Evolutionary conservation across 1,284 basidiomycete genomes (phyloP), one percentile per base, ranked within the genome.

Genomic region (Pseudozyma flocculosa): DNA sequence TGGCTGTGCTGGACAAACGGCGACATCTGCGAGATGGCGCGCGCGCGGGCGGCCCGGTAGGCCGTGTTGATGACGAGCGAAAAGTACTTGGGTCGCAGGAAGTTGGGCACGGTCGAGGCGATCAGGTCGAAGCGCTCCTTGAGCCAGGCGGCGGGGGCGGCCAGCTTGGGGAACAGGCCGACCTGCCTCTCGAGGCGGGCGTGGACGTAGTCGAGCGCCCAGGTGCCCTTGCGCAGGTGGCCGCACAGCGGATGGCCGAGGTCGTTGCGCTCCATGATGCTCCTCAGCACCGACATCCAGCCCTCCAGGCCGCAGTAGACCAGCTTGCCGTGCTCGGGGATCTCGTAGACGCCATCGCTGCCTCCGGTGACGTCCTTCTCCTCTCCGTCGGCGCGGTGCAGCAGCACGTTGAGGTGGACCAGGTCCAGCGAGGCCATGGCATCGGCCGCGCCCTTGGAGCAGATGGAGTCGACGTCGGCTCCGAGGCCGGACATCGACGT

Each of bases 101-200:
- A 74, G 21, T 69, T 66, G 15, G 72, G 72, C 9, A 61, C 60
- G 0, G 61, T 63, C 4, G 51, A 39, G 39, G 59, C 62, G 61
- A 74, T 72, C 14, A 60, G 52, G 15, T 73, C 66, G 41, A 74
- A 70, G 43, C 72, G 68, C 30, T 74, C 61, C 17, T 58, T 44
- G 13, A 73, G 43, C 72, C 72, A 74, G 19, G 64, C 53, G 2
- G 68, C 68, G 14, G 63, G 68, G 15, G 48, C 50, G 23, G 47
- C 54, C 19, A 74, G 49, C 7, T 55, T 56, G 19, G 70, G 72
- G 46, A 74, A 61, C 7, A 61, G 43, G 7, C 51, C 47, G 39
- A 40, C 30, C 38, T 68, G 65, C 89, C 84, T 84, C 48, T 82
- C 80, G 32, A 98, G 79, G 29, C 94, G 84, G 11, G 54, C 39